These are phyloP conservation scores for Penicillium mononematosum DNA, from an alignment of 495 filamentous ascomycete species.

Conservation along the genomic window DNA sequence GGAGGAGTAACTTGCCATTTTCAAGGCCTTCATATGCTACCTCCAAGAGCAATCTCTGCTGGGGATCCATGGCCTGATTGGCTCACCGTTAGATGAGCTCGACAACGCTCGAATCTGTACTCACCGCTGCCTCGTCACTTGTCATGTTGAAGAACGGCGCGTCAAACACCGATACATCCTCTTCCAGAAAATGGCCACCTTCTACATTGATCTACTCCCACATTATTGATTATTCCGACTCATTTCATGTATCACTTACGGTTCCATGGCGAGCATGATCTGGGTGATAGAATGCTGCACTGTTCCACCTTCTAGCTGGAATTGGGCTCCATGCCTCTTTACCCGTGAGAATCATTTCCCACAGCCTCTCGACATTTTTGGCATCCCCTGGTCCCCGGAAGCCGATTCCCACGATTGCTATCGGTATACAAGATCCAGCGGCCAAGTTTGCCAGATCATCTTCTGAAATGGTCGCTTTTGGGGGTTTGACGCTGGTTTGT, in stretches of 20 bases:
- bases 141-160: conserved; percentile 58
- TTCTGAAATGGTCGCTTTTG: background rate
- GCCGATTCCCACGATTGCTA: conserved; percentile 62
- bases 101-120: background rate
- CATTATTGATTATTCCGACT: background rate
- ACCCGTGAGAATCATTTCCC: conserved; percentile 53
- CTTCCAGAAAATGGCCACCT: conserved; percentile 48
- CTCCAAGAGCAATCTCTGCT: conserved; percentile 57
- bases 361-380: conserved; percentile 51
- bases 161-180: conserved; percentile 58
- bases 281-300: conserved; percentile 55
- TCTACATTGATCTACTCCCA: conserved; percentile 26
- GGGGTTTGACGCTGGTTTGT: background rate
- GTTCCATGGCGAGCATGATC: conserved; percentile 36
- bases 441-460: conserved; percentile 13
- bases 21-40: conserved; percentile 61
- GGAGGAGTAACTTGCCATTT: conserved; percentile 17
- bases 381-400: conserved; percentile 59
- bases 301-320: conserved; percentile 51
- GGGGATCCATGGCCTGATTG: conserved; percentile 43
- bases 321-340: conserved; percentile 51
- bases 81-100: background rate
- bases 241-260: conserved; percentile 7
- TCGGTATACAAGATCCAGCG: conserved; percentile 41
- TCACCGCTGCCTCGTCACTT: conserved; percentile 51